A percentile compares a stretch with the other conserved stretches of the same genome.
phyloP scores from a whole-genome alignment of 768 basidiomycete genomes.

The Pisolithus sp. region DNA sequence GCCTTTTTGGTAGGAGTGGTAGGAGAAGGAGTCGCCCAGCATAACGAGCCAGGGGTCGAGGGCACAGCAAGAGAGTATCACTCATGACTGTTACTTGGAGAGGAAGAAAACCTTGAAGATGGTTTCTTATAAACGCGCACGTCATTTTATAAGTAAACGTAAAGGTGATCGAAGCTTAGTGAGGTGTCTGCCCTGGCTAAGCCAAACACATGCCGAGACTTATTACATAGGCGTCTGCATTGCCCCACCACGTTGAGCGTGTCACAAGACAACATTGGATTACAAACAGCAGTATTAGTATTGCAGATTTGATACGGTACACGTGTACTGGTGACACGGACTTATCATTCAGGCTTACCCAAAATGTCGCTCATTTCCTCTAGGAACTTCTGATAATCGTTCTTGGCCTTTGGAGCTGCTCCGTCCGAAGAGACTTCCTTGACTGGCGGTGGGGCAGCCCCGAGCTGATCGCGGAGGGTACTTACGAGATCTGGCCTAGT shows the following conservation, averaged over 20 bases:
- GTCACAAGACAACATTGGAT: too few species aligned
- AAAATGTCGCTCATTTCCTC: conserved; percentile 72
- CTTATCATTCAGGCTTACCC: conserved; percentile 19
- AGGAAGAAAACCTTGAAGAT: too few species aligned
- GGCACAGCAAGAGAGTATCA: conserved; percentile 48
- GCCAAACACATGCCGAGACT: background rate
- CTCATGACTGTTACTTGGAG: conserved; percentile 20
- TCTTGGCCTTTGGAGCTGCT: conserved; percentile 38
- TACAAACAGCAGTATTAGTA: background rate
- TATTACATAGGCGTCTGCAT: too few species aligned
- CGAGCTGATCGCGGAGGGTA: conserved; percentile 55
- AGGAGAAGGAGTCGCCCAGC: conserved; percentile 60
- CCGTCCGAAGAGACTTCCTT: conserved; percentile 12
- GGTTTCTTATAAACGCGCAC: too few species aligned
- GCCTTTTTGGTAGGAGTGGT: conserved; percentile 56
- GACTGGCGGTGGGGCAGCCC: conserved; percentile 24
- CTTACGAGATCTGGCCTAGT: conserved; percentile 63
- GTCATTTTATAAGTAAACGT: too few species aligned
- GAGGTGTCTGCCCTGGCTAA: background rate
- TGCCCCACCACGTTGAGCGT: too few species aligned
- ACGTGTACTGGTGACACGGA: background rate
- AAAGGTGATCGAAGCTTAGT: too few species aligned
- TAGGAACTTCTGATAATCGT: conserved; percentile 72
- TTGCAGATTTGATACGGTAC: background rate
- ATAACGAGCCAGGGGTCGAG: conserved; percentile 57